These are phyloP conservation scores for Flueggea neowawraea DNA, from an alignment of 441 rosid species.

Conservation along the genomic window DNA sequence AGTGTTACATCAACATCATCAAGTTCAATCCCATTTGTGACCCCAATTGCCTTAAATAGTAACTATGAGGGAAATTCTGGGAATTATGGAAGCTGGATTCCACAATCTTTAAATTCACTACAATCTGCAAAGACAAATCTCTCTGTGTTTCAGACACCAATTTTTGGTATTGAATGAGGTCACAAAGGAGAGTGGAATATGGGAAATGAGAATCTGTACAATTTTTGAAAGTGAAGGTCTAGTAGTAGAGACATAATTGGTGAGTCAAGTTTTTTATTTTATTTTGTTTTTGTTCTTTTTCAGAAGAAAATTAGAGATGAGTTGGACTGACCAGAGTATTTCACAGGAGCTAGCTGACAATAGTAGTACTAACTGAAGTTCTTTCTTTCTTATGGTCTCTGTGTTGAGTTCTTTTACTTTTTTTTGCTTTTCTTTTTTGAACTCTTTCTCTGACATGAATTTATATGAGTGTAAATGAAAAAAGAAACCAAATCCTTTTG, in stretches of 20 bases:
- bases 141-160: slow-evolving; percentile 77
- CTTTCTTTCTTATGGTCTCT: not conserved
- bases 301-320: not conserved
- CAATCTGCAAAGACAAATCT: slow-evolving; percentile 63
- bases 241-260: not conserved
- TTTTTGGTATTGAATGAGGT: slow-evolving; percentile 86
- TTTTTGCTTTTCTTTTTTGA: not conserved
- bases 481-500: slow-evolving; percentile 23
- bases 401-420: not conserved
- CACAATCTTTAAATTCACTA: slow-evolving; percentile 42
- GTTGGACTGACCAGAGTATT: slow-evolving; percentile 16
- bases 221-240: slow-evolving; percentile 4
- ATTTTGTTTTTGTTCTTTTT: not conserved
- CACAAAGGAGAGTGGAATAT: slow-evolving; percentile 8
- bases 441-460: slow-evolving; percentile 5
- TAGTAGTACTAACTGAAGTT: slow-evolving; percentile 29
- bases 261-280: not conserved
- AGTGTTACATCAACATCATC: slow-evolving; percentile 13
- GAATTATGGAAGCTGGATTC: slow-evolving; percentile 40
- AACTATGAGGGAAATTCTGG: slow-evolving; percentile 39
- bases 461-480: slow-evolving; percentile 10
- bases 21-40: slow-evolving; percentile 40
- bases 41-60: slow-evolving; percentile 27
- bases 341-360: slow-evolving; percentile 25
- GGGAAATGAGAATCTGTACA: slow-evolving; percentile 36